Base-by-base conservation (phyloP, 352 stramenopile species). In the Peronospora destructor region DNA sequence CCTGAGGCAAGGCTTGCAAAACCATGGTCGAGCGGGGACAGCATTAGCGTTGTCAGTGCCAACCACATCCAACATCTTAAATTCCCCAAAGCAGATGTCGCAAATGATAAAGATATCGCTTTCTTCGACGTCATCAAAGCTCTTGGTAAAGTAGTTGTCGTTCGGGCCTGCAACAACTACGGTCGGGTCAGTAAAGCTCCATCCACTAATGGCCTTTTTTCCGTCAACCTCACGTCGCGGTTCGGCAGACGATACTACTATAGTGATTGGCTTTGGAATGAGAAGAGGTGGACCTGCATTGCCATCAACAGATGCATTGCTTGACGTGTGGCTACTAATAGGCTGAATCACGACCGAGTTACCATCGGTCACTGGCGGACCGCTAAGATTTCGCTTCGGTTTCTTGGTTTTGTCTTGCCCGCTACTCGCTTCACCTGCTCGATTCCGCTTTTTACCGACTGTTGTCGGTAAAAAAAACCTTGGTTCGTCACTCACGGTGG, bases 81-180 rank as follows among this genome's bases (percentile, higher is more conserved):
- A 88, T 49, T 89, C 81, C 11, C 61, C 59, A 19, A 85, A 75
- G 55, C 82, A 91, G 11, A 85, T 74, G 40, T 90, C 82, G 34
- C 80, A 90, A n/a, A 89, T 56, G 14, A 91, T 80, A 12, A 74
- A 54, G 21, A 89, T 65, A 66, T 61, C 13, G 61, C 66, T 56
- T 41, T 79, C 66, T 21, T 81, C 62, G 11, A 68, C 53, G 39
- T 64, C 54, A 28, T 59, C 60, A n/a, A 49, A 23, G 41, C 64
- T 50, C n/a, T 19, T 40, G 11, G 26, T 16, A 14, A 28, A 19
- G 26, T 62, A 60, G 11, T 48, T 56, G 53, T 85, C 77, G 14
- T 71, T 62, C 13, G 75, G 59, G 6, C 76, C 77, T 17, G 60
- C 70, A 17, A 80, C 14, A 1, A 85, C 19, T 10, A 74, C 53